A percentile compares a stretch with the other conserved stretches of the same genome.
Conservation (phyloP, 2,329 filamentous ascomycete genomes). For the Phoma sp. region DNA sequence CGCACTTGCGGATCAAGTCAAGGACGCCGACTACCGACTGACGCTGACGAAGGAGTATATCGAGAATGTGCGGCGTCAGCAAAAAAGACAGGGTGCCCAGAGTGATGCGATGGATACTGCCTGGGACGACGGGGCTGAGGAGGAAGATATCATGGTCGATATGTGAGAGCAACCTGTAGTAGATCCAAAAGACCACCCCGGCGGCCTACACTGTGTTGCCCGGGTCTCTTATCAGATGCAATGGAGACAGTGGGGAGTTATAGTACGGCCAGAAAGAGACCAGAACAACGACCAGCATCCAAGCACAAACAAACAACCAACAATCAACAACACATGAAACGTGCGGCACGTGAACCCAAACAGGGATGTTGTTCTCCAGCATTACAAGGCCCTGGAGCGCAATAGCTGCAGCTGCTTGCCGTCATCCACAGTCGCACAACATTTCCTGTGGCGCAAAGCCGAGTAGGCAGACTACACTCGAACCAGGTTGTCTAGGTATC, state of each 20-base stretch:
- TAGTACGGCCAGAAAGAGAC: too few species aligned
- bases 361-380: background rate
- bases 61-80: conserved; percentile 57
- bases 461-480: too few species aligned
- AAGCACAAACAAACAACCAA: too few species aligned
- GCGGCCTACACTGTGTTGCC: too few species aligned
- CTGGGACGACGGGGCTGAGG: conserved; percentile 43
- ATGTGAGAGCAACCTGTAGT: conserved; percentile 29
- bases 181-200: background rate
- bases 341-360: conserved; percentile 21
- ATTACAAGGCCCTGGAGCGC: too few species aligned
- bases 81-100: conserved; percentile 47
- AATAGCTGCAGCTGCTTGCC: too few species aligned
- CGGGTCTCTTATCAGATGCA: too few species aligned
- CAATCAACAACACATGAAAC: conserved; percentile 39
- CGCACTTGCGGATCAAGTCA: conserved; percentile 57
- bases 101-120: conserved; percentile 46
- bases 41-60: conserved; percentile 65
- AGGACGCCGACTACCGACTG: conserved; percentile 61
- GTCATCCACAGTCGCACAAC: too few species aligned
- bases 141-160: conserved; percentile 50
- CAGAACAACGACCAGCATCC: too few species aligned
- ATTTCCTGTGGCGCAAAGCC: too few species aligned
- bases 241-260: too few species aligned
- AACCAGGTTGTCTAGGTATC: too few species aligned